Percentiles rank a stretch among this genome's conserved stretches.
Conservation (phyloP, 495 filamentous ascomycete species). For the Oleoguttula mirabilis region DNA sequence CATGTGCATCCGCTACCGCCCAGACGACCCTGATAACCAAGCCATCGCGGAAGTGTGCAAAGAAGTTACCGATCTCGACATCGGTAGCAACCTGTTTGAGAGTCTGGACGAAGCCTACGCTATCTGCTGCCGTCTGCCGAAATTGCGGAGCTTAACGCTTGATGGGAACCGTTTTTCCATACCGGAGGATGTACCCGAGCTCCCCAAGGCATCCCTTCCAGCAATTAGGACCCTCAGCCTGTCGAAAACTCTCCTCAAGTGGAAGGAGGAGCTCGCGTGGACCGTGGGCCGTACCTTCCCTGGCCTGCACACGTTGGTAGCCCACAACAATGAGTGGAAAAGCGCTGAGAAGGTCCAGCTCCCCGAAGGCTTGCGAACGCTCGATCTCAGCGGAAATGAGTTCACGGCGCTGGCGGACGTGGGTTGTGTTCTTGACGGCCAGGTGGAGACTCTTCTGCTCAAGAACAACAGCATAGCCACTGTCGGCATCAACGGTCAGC, state of each 20-base stretch:
- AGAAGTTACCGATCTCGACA: constrained; percentile 68
- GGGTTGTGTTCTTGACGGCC: constrained; percentile 20
- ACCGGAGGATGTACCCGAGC: background rate
- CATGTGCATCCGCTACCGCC: constrained; percentile 43
- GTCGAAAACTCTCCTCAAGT: constrained; percentile 57
- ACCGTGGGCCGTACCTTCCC: constrained; percentile 36
- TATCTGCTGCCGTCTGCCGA: constrained; percentile 55
- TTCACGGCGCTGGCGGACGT: constrained; percentile 52
- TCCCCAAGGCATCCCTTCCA: background rate
- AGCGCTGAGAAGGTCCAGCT: constrained; percentile 24
- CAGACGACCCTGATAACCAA: constrained; percentile 14
- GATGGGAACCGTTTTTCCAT: constrained; percentile 34
- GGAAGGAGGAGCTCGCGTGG: constrained; percentile 47
- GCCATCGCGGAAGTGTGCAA: constrained; percentile 23
- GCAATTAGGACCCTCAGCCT: constrained; percentile 58
- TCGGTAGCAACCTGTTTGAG: constrained; percentile 74
- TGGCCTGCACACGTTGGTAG: constrained; percentile 43
- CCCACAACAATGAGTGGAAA: constrained; percentile 40
- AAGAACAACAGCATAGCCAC: constrained; percentile 34
- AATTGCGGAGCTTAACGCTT: constrained; percentile 52
- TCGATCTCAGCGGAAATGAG: constrained; percentile 66
- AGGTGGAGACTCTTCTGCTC: constrained; percentile 42
- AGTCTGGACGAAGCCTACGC: constrained; percentile 48
- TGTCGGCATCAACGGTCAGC: background rate
- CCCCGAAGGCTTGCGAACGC: constrained; percentile 36